Evolutionary conservation across 768 basidiomycete genomes (phyloP).

Genomic region (Cytidiella melzeri): DNA sequence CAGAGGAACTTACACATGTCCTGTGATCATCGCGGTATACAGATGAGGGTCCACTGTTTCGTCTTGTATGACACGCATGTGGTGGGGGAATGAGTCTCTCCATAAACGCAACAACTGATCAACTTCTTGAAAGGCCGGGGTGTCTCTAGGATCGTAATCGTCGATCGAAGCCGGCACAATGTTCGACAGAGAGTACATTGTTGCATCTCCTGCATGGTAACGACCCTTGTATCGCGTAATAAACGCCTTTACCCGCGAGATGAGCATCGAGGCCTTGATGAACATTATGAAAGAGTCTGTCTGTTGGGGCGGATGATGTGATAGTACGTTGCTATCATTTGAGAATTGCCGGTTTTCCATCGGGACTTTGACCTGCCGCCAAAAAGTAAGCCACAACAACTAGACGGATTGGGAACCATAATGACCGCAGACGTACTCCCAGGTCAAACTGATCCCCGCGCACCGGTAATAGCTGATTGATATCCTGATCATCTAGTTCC

Average conservation of each 20-base stretch:
- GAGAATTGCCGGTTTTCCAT: constrained; percentile 59
- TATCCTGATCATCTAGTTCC: constrained; percentile 66
- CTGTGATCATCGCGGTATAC: constrained; percentile 30
- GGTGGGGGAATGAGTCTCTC: constrained; percentile 49
- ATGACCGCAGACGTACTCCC: constrained; percentile 55
- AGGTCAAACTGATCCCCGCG: constrained; percentile 52
- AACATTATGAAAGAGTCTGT: constrained; percentile 70
- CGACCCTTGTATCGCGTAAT: constrained; percentile 59
- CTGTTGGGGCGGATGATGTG: constrained; percentile 52
- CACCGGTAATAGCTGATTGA: constrained; percentile 65
- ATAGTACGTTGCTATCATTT: constrained; percentile 53
- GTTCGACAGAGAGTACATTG: constrained; percentile 31
- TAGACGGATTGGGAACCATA: background rate
- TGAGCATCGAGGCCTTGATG: constrained; percentile 60
- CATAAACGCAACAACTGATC: constrained; percentile 53
- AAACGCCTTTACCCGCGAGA: constrained; percentile 58
- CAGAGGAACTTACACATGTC: constrained; percentile 17
- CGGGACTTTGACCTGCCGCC: constrained; percentile 29
- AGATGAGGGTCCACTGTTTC: constrained; percentile 55
- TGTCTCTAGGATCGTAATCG: constrained; percentile 48
- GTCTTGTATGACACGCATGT: constrained; percentile 41
- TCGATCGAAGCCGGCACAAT: constrained; percentile 8
- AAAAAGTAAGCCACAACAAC: constrained; percentile 37
- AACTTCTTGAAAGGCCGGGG: constrained; percentile 57
- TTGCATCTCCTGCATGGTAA: constrained; percentile 52